Evolutionary conservation across 805 yeast species (phyloP).

Genomic region (Sugiyamaella mastotermitis): DNA sequence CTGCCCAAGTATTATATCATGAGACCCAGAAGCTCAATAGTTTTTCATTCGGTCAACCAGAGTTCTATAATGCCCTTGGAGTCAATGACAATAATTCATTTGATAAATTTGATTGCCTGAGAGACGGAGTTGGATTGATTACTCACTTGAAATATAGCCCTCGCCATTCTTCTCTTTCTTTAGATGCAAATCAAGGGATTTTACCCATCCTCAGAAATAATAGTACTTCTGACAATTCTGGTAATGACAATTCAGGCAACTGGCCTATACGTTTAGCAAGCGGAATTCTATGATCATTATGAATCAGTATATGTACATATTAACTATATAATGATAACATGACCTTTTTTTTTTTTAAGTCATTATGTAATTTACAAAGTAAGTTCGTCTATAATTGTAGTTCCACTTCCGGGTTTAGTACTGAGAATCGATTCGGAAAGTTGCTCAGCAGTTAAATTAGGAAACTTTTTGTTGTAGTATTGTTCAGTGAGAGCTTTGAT

Average conservation of each 20-base stretch:
- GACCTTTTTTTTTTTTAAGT: not conserved
- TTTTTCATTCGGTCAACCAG: slow-evolving; percentile 23
- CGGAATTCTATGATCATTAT: not conserved
- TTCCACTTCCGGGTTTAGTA: slow-evolving; percentile 52
- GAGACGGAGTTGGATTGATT: slow-evolving; percentile 31
- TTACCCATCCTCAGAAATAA: not conserved
- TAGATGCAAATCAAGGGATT: not conserved
- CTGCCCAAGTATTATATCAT: slow-evolving; percentile 29
- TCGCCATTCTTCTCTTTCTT: not conserved
- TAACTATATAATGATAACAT: not conserved
- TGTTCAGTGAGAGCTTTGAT: slow-evolving; percentile 41
- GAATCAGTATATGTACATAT: not conserved
- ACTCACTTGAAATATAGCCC: slow-evolving; percentile 23
- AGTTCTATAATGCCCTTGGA: slow-evolving; percentile 25
- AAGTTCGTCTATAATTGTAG: slow-evolving; percentile 21
- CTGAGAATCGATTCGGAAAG: slow-evolving; percentile 48
- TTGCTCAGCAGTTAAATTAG: slow-evolving; percentile 40
- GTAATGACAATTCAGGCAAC: slow-evolving; percentile 1
- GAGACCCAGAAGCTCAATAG: slow-evolving; percentile 19
- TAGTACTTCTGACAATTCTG: not conserved
- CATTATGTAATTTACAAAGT: too few relatives aligned
- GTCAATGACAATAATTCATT: slow-evolving; percentile 10
- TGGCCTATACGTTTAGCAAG: slow-evolving; percentile 1
- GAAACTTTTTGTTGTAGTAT: slow-evolving; percentile 46
- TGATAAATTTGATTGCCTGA: slow-evolving; percentile 22